Percentiles rank a stretch among this genome's conserved stretches.
phyloP scores from a whole-genome alignment of 768 basidiomycete genomes.

The Austroboletus festivus region DNA sequence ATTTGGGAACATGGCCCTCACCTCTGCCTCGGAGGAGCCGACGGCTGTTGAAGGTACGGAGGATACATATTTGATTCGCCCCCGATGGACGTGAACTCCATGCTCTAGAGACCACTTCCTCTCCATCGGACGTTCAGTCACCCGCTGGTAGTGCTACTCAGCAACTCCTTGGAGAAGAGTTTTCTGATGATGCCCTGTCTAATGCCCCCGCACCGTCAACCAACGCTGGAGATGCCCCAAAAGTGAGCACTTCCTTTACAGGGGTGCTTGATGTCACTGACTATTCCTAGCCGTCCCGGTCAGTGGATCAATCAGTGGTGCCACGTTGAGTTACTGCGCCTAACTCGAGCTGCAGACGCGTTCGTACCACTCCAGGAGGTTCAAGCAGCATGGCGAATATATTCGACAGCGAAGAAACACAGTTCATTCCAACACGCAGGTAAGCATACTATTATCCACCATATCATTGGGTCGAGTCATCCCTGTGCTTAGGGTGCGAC shows the following conservation, averaged over 20 bases:
- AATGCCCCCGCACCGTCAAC: conserved; percentile 45
- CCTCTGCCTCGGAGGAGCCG: conserved; percentile 25
- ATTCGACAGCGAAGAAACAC: conserved; percentile 39
- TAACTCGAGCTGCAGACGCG: conserved; percentile 26
- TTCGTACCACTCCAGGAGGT: conserved; percentile 33
- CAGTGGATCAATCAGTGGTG: conserved; percentile 15
- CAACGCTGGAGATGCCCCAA: background rate
- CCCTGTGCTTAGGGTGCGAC: conserved; percentile 47
- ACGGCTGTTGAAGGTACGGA: conserved; percentile 16
- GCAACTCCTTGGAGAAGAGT: conserved; percentile 30
- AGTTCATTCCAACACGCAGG: conserved; percentile 72
- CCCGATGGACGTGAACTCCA: background rate
- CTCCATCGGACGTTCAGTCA: conserved; percentile 5
- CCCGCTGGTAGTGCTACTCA: background rate
- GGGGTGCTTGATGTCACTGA: background rate
- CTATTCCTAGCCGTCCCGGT: conserved; percentile 35
- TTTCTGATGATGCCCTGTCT: conserved; percentile 58
- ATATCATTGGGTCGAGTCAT: background rate
- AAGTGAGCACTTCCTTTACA: background rate
- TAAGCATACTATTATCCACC: conserved; percentile 23
- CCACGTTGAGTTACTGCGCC: background rate
- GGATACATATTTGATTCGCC: background rate
- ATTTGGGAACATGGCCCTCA: conserved; percentile 52
- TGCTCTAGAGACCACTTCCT: conserved; percentile 8
- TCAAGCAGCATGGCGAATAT: conserved; percentile 31